Base-by-base conservation (phyloP, 345 rosid genomes). In the Salix exigua region DNA sequence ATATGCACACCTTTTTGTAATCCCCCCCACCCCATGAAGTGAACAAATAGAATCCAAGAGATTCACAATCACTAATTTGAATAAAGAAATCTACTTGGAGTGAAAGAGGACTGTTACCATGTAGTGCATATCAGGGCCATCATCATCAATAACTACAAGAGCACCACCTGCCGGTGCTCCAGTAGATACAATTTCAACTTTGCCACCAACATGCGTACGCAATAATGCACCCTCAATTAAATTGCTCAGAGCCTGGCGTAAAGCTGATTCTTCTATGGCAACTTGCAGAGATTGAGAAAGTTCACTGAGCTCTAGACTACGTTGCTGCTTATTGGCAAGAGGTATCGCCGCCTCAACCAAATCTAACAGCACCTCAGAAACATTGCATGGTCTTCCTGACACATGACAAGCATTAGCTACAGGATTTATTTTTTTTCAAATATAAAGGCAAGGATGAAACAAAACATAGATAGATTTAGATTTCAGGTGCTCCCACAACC, bases 381-480 rank as follows among this genome's bases (percentile, higher is more conserved):
- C 90, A 84, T 82, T 89, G 90, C 95, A 91, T 0, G 97, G 97
- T 89, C 95, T 94, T 92, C 92, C 97, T 92, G 91, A 91, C 97
- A 89, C 74, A 87, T 74, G 78, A 75, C 83, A 73, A 82, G 70
- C 86, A 87, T 87, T 81, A 88, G 87, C 77, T 60, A 61, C 74
- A 62, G 19, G 68, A 30, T n/a, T n/a, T n/a, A 72, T 13, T 44
- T 12, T 46, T 46, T 46, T 46, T 13, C 50, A 58, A 66, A 23
- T 74, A 40, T 31, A 25, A 78, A 42, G 13, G 28, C 30, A 68
- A 30, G 38, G 69, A 80, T 70, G 37, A 74, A 71, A 70, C 38
- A n/a, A 63, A 46, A 46, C 18, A 12, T 46, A 2, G 50, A 3
- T 46, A 46, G 50, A 46, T 14, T 46, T 46, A 46, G 50, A 46